These are phyloP conservation scores for Talaromyces wortmannii DNA, from an alignment of 495 filamentous ascomycete species.

Conservation along the genomic window DNA sequence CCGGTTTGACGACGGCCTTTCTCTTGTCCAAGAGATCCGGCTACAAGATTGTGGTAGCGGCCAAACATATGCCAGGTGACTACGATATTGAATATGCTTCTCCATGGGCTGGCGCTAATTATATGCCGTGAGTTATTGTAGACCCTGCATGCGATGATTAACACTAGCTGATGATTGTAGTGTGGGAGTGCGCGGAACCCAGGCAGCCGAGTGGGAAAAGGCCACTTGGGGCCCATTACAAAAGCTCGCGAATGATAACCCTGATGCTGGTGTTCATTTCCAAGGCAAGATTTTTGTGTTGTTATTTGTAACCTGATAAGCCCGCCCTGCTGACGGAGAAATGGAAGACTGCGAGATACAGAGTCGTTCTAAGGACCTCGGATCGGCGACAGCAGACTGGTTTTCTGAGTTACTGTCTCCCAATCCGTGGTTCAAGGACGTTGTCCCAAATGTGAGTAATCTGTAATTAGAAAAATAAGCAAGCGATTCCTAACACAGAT, in stretches of 20 bases:
- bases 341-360: slow-evolving; percentile 48
- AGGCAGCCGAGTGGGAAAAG: slow-evolving; percentile 53
- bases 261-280: slow-evolving; percentile 86
- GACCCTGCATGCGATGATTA: background rate
- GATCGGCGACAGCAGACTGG: slow-evolving; percentile 40
- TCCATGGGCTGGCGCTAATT: slow-evolving; percentile 93
- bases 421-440: slow-evolving; percentile 75
- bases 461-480: background rate
- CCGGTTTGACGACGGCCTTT: slow-evolving; percentile 86
- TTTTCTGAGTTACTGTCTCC: slow-evolving; percentile 56
- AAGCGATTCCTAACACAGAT: background rate
- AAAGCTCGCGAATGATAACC: slow-evolving; percentile 59
- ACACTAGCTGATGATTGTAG: slow-evolving; percentile 17
- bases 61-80: slow-evolving; percentile 97
- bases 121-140: slow-evolving; percentile 59
- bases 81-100: slow-evolving; percentile 96
- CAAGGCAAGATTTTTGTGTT: slow-evolving; percentile 46
- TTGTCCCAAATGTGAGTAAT: slow-evolving; percentile 62
- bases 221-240: slow-evolving; percentile 62
- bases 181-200: slow-evolving; percentile 46
- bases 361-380: slow-evolving; percentile 54
- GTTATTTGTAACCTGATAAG: background rate
- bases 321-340: background rate
- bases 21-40: slow-evolving; percentile 62
- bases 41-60: slow-evolving; percentile 72